Evolutionary conservation across 2,329 filamentous ascomycete genomes (phyloP).

Genomic region (Colletotrichum cuscutae): DNA sequence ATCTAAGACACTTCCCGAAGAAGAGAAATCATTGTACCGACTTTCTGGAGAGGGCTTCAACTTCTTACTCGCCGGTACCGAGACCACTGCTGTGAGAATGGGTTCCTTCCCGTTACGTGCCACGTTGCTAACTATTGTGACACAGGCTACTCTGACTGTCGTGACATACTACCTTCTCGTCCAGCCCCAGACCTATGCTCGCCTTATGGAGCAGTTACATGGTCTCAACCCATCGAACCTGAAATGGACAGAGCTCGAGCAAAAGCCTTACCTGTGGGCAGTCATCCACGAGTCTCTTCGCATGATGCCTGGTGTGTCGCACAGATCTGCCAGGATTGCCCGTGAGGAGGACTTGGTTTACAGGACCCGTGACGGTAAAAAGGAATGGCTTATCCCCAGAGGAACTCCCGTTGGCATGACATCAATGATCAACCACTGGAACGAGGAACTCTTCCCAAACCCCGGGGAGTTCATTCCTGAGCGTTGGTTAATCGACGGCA

Average conservation of each 20-base stretch:
- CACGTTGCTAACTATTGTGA: background rate
- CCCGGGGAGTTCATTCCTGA: slow-evolving; percentile 38
- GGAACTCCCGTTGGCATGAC: slow-evolving; percentile 38
- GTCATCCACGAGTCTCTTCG: slow-evolving; percentile 40
- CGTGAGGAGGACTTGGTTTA: slow-evolving; percentile 39
- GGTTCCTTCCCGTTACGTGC: background rate
- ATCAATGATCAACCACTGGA: slow-evolving; percentile 36
- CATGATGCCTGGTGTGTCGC: slow-evolving; percentile 37
- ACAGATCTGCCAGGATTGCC: slow-evolving; percentile 35
- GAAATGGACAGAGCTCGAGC: slow-evolving; percentile 46
- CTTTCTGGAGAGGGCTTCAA: slow-evolving; percentile 30
- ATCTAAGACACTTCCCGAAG: slow-evolving; percentile 35
- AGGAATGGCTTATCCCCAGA: slow-evolving; percentile 35
- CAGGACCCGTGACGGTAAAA: slow-evolving; percentile 35
- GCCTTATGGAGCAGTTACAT: slow-evolving; percentile 41
- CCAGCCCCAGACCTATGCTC: slow-evolving; percentile 37
- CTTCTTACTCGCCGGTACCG: slow-evolving; percentile 65
- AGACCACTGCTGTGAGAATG: slow-evolving; percentile 51
- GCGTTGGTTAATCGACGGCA: slow-evolving; percentile 38
- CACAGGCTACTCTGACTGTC: slow-evolving; percentile 40
- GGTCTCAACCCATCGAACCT: slow-evolving; percentile 38
- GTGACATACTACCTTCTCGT: slow-evolving; percentile 43
- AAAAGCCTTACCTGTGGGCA: slow-evolving; percentile 49
- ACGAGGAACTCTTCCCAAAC: slow-evolving; percentile 35
- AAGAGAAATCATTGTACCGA: slow-evolving; percentile 32